Conservation (phyloP, 2,329 filamentous ascomycete species). For the Aspergillus sp. region DNA sequence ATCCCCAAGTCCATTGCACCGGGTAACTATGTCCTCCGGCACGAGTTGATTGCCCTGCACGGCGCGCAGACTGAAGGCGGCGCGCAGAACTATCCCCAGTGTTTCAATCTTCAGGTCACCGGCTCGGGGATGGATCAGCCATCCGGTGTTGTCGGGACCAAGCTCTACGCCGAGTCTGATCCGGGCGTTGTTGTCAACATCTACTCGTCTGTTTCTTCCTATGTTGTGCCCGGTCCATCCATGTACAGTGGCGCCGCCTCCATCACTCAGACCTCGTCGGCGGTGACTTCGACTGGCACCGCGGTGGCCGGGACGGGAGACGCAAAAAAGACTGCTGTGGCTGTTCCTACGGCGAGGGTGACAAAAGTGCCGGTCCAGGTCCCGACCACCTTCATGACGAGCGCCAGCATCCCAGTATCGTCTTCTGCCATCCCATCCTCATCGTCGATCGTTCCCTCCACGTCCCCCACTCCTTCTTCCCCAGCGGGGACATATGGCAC, state of each 20-base stretch:
- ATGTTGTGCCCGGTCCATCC: constrained; percentile 50
- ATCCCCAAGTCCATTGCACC: constrained; percentile 44
- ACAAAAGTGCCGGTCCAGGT: neutral
- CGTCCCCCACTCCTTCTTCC: constrained; percentile 1
- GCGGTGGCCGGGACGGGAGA: constrained; percentile 5
- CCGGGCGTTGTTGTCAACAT: constrained; percentile 57
- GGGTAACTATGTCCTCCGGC: constrained; percentile 51
- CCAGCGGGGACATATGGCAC: neutral
- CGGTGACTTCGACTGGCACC: constrained; percentile 13
- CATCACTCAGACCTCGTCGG: constrained; percentile 12
- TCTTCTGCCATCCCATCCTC: constrained; percentile 6
- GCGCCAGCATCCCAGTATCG: neutral
- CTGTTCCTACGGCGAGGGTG: neutral
- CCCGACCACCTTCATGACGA: constrained; percentile 1
- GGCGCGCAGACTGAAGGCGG: constrained; percentile 39
- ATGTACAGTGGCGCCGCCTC: constrained; percentile 16
- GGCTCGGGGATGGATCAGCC: constrained; percentile 47
- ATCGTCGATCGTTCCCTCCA: constrained; percentile 1
- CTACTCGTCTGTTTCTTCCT: constrained; percentile 46
- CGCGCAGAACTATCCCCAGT: constrained; percentile 52
- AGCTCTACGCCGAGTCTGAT: constrained; percentile 54
- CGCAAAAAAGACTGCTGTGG: constrained; percentile 1
- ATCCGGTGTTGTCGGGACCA: constrained; percentile 47
- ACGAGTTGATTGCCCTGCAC: constrained; percentile 53
- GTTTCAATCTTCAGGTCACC: constrained; percentile 57